Base-by-base conservation (phyloP, 371 early-diverging fungal genomes). In the Rhizopus stolonifer region DNA sequence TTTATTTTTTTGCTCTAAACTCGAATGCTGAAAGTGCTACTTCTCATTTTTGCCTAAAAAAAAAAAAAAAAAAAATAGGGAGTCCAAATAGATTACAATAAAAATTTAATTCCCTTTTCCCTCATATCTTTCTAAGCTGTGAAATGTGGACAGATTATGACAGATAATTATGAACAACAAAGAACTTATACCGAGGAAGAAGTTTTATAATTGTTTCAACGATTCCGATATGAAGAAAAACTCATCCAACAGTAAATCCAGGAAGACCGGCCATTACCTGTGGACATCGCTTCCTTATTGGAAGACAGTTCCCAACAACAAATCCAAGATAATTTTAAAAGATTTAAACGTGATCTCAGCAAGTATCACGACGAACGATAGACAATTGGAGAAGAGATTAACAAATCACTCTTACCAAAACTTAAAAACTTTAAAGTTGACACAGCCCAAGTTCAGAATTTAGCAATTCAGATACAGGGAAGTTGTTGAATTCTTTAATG, bases 111-210 rank as follows among this genome's bases (percentile, higher is more conserved):
- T n/a, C 38, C 14, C 18, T 14, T 14, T 15, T 38, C 14, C 14
- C 38, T 38, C 18, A 38, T 38, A 38, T 38, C 38, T 38, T 38
- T 38, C 3, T 38, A 38, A 38, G 38, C 38, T n/a, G 38, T n/a
- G 3, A 6, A 38, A 6, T 2, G 18, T 38, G 38, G 38, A 38
- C 6, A 38, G n/a, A 9, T 38, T 13, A 29, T 38, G 38, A 38
- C 15, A 13, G 3, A 38, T 38, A 38, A 14, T n/a, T 13, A 6
- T 38, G 6, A 38, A 11, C 11, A 1, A 38, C 38, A 5, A 6
- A 29, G 29, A 29, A 29, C 11, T 0, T 29, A 29, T 38, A 38
- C 38, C 8, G 18, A 18, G n/a, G 38, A 14, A 38, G 1, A 38
- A 38, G 38, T 18, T 6, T 38, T 38, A 13, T 6, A 38, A 38